These are phyloP conservation scores for Populus tremula DNA, from an alignment of 345 rosid species.

Conservation along the genomic window DNA sequence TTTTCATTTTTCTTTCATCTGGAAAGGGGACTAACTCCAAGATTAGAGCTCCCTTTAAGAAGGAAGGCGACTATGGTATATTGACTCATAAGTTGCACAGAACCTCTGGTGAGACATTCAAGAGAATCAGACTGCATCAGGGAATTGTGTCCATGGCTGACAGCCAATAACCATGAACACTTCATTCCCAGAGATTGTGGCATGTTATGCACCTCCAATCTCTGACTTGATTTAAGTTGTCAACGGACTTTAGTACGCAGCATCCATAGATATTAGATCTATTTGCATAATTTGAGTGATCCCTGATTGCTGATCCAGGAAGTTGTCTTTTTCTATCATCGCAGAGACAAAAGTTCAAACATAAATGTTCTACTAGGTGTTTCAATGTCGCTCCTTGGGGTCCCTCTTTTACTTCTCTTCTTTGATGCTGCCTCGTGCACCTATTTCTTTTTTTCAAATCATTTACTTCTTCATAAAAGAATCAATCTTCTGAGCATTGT, in stretches of 20 bases:
- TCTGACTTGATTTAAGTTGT: slow-evolving; percentile 5
- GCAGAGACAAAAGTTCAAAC: neutral
- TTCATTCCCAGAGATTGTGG: neutral
- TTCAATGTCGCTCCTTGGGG: neutral
- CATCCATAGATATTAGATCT: neutral
- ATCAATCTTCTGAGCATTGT: neutral
- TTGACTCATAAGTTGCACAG: slow-evolving; percentile 21
- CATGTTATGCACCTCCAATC: neutral
- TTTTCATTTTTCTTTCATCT: slow-evolving; percentile 20
- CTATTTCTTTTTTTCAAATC: neutral
- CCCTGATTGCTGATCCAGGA: neutral
- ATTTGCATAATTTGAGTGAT: slow-evolving; percentile 3
- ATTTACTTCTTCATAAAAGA: neutral
- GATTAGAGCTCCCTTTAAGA: slow-evolving; percentile 21
- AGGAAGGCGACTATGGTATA: slow-evolving; percentile 20
- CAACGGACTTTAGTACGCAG: neutral
- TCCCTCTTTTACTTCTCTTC: neutral
- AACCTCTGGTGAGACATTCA: slow-evolving; percentile 5
- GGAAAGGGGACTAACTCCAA: slow-evolving; percentile 31
- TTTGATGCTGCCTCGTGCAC: neutral
- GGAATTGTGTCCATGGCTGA: slow-evolving; percentile 13
- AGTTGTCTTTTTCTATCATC: neutral
- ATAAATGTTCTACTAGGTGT: neutral
- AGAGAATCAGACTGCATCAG: slow-evolving; percentile 15
- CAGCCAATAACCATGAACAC: slow-evolving; percentile 7